Evolutionary conservation across 1,284 basidiomycete genomes (phyloP).

Genomic region (Kwoniella shivajii): DNA sequence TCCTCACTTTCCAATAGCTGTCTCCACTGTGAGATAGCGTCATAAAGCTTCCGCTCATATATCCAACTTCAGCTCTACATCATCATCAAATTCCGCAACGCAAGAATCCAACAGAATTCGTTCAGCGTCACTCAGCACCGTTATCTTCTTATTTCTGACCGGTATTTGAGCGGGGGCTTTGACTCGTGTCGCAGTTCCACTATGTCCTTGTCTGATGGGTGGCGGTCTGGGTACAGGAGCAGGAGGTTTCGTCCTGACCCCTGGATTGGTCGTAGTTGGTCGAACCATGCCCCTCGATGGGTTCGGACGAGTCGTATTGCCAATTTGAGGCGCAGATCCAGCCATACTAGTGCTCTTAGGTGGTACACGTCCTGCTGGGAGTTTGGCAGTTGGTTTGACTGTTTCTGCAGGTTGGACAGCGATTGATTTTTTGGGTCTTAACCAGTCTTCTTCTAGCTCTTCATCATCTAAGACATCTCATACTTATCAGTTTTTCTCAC

Average conservation of each 20-base stretch:
- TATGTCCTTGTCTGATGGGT: not conserved
- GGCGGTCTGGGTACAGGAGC: conserved; percentile 12
- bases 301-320: not conserved
- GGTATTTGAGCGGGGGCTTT: not conserved
- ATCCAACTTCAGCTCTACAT: not conserved
- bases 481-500: not conserved
- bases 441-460: conserved; percentile 35
- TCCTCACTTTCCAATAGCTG: too few relatives aligned
- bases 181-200: not conserved
- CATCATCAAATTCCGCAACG: not conserved
- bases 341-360: not conserved
- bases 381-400: not conserved
- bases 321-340: not conserved
- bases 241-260: conserved; percentile 3
- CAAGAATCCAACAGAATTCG: not conserved
- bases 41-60: too few relatives aligned
- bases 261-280: not conserved
- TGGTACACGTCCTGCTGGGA: not conserved
- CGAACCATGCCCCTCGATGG: not conserved
- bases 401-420: not conserved
- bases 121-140: not conserved
- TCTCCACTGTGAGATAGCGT: too few relatives aligned
- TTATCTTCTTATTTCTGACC: not conserved
- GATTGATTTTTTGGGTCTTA: conserved; percentile 12
- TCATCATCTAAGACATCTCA: conserved; percentile 24